Percentiles rank a stretch among this genome's conserved stretches.
Conservation (phyloP, 2,329 filamentous ascomycete species). For the Colletotrichum orchidophilum region DNA sequence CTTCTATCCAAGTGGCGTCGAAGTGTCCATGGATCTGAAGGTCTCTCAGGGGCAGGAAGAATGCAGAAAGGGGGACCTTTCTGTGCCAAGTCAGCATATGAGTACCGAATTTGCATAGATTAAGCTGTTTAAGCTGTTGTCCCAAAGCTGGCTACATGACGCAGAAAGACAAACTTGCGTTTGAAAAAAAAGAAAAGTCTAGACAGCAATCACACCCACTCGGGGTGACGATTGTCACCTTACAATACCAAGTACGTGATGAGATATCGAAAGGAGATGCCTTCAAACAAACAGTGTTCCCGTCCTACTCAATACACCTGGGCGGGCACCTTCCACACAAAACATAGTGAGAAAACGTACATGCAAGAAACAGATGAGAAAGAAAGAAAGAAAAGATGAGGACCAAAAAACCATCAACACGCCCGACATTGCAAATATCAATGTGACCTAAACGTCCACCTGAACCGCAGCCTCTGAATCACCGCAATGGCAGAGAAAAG, state of each 20-base stretch:
- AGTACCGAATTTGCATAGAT: not conserved
- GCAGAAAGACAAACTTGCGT: slow-evolving; percentile 1
- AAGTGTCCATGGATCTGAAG: too few species aligned
- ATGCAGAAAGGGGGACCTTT: too few species aligned
- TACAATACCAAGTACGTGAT: not conserved
- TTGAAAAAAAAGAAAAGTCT: not conserved
- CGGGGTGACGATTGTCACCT: not conserved
- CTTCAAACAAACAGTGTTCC: not conserved
- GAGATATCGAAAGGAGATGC: not conserved
- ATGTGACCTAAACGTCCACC: too few species aligned
- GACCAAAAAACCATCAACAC: not conserved
- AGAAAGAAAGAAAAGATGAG: not conserved
- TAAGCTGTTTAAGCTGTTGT: not conserved
- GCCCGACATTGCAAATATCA: not conserved
- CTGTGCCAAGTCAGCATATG: too few species aligned
- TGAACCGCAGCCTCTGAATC: not conserved
- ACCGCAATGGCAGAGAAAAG: not conserved
- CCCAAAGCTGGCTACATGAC: not conserved
- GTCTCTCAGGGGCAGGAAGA: too few species aligned
- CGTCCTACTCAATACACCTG: not conserved
- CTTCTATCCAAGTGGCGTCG: too few species aligned
- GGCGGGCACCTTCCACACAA: too few species aligned
- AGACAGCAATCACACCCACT: not conserved
- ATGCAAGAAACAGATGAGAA: not conserved
- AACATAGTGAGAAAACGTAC: not conserved